Base-by-base conservation (phyloP, 768 basidiomycete genomes). In the Pseudohyphozyma bogoriensis region DNA sequence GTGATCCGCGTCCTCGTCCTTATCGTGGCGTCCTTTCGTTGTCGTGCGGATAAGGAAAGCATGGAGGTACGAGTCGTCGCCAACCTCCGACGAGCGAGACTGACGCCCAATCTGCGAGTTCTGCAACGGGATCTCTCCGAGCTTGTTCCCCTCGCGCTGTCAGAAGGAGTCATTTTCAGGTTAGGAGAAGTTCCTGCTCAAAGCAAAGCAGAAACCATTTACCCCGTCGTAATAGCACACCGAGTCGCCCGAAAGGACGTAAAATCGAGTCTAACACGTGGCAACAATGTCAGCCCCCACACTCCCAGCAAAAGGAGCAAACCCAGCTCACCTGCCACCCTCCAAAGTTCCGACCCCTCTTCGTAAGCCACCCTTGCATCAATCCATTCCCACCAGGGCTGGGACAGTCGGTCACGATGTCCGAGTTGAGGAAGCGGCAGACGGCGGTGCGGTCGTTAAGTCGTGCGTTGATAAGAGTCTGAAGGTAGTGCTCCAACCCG, bases 211-310 rank as follows among this genome's bases (percentile, higher is more conserved):
- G 13, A n/a, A 35, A 16, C 5, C n/a, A 82, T 90, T 77, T 75
- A 96, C 93, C 69, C 83, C 85, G 75, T 97, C 95, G 69, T 87
- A 99, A 74, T 97, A 99, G 70, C 93, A 89, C 53, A 97, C 78
- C 2, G 89, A 85, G 0, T 92, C 90, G 73, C 89, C 85, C 29
- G 60, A 55, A 2, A 96, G 78, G 11, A 96, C 89, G 69, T 97
- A 97, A 74, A 84, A 99, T 45, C 95, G 80, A 29, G 89, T 89
- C 72, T 93, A 92, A 93, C 32, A 56, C 50, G 45, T 45, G 3
- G 26, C 24, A 4, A 44, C 47, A 89, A 92, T 3, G 68, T 71
- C 36, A 49, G 36, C n/a, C 7, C 24, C 13, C 28, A 9, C 20
- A 15, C 16, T 24, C 33, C 18, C 33, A n/a, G 20, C 4, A n/a